Percentiles rank a stretch among this genome's conserved stretches.
phyloP scores from a whole-genome alignment of 2,329 filamentous ascomycete genomes.

The Arthrobotrys musiformis region DNA sequence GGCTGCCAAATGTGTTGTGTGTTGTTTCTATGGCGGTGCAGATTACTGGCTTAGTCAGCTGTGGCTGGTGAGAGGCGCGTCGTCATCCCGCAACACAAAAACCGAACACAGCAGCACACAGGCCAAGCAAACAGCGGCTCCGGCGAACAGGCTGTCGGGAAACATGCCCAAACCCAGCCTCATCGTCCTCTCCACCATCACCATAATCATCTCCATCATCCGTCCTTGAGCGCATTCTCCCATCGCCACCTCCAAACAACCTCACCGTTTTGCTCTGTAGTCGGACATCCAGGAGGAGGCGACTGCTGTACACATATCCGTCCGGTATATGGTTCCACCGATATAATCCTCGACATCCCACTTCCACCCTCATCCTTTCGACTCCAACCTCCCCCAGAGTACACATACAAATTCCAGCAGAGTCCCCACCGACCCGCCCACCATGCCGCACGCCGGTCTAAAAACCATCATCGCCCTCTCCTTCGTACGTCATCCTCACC shows the following conservation, averaged over 20 bases:
- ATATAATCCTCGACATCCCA: conserved; percentile 12
- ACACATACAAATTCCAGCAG: background rate
- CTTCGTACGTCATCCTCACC: conserved; percentile 73
- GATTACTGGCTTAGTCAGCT: background rate
- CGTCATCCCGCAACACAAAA: conserved; percentile 43
- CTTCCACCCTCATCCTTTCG: background rate
- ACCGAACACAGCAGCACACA: too few species aligned
- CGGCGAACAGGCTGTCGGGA: conserved; percentile 11
- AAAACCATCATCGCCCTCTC: conserved; percentile 99
- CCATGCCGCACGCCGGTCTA: conserved; percentile 71
- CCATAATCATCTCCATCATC: conserved; percentile 35
- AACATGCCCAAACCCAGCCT: conserved; percentile 48
- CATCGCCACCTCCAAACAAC: conserved; percentile 19
- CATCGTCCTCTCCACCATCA: conserved; percentile 13
- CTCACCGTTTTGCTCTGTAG: conserved; percentile 16
- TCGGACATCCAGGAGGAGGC: conserved; percentile 22
- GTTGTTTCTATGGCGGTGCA: conserved; percentile 26
- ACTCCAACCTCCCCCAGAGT: background rate
- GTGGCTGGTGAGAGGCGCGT: conserved; percentile 49
- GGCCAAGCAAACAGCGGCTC: too few species aligned
- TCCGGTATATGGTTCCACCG: conserved; percentile 14
- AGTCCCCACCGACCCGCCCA: conserved; percentile 11
- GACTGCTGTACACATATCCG: conserved; percentile 19
- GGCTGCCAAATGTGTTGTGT: too few species aligned
- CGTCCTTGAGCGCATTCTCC: conserved; percentile 33